Conservation (phyloP, 1,139 yeast species). For the Protomyces lactucae-debilis region DNA sequence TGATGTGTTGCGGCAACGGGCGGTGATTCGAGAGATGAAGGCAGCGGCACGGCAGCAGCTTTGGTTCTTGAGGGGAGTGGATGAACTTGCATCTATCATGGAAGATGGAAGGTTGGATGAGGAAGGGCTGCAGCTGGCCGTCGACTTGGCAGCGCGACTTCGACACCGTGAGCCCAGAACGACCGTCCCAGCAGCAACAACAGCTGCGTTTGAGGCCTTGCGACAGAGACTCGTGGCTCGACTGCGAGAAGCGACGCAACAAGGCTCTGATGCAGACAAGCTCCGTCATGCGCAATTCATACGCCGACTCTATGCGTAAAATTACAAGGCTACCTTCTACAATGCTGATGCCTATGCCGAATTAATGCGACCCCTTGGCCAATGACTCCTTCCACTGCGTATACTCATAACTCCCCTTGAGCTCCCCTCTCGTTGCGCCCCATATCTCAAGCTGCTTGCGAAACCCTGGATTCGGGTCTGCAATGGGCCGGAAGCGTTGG, state of each 20-base stretch:
- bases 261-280: not conserved
- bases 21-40: not conserved
- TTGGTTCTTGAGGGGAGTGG: not conserved
- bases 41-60: not conserved
- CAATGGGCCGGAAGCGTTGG: conserved; percentile 53
- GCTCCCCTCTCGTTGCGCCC: conserved; percentile 13
- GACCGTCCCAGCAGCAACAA: not conserved
- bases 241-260: not conserved
- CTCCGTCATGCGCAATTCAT: not conserved
- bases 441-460: conserved; percentile 62
- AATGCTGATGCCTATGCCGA: too few species aligned
- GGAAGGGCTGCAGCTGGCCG: not conserved
- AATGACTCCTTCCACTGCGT: conserved; percentile 6
- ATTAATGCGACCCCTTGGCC: not conserved
- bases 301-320: not conserved
- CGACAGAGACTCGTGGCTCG: not conserved
- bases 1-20: not conserved
- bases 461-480: conserved; percentile 71
- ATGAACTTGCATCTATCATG: not conserved
- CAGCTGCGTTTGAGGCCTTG: not conserved
- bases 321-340: too few species aligned
- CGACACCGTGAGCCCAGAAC: not conserved
- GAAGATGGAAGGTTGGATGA: not conserved
- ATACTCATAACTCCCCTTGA: conserved; percentile 12
- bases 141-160: not conserved